phyloP scores from a whole-genome alignment of 2,329 filamentous ascomycete genomes.

The Paecilomyces sp. region DNA sequence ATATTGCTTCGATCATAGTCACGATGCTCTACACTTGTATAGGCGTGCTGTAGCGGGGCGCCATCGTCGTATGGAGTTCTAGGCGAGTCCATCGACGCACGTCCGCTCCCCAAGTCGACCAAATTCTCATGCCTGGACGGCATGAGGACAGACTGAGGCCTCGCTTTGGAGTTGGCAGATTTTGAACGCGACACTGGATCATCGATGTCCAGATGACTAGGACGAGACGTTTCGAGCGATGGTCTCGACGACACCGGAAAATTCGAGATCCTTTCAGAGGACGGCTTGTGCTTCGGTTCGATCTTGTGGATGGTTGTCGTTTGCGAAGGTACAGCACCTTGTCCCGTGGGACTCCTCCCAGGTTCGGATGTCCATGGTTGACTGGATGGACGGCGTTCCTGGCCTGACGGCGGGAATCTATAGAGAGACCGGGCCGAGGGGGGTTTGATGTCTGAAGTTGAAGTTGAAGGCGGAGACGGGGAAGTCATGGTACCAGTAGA shows the following conservation, averaged over 20 bases:
- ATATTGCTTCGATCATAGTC: slow-evolving; percentile 49
- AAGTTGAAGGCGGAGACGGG: slow-evolving; percentile 36
- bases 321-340: slow-evolving; percentile 25
- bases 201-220: slow-evolving; percentile 54
- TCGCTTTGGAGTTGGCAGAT: slow-evolving; percentile 58
- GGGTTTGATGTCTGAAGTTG: slow-evolving; percentile 18
- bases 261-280: slow-evolving; percentile 45
- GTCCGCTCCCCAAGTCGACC: slow-evolving; percentile 62
- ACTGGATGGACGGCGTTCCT: slow-evolving; percentile 41
- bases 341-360: slow-evolving; percentile 13
- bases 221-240: slow-evolving; percentile 65
- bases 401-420: slow-evolving; percentile 44
- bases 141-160: slow-evolving; percentile 76
- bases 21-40: slow-evolving; percentile 25
- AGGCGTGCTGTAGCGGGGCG: slow-evolving; percentile 24
- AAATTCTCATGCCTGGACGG: slow-evolving; percentile 77
- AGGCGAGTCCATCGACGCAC: slow-evolving; percentile 30
- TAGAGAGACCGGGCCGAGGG: slow-evolving; percentile 40
- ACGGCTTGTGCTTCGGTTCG: slow-evolving; percentile 45
- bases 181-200: slow-evolving; percentile 53
- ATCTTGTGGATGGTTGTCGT: slow-evolving; percentile 25
- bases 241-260: slow-evolving; percentile 55
- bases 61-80: slow-evolving; percentile 29
- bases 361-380: slow-evolving; percentile 37
- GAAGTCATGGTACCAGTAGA: slow-evolving; percentile 78